Percentiles rank a stretch among this genome's conserved stretches.
phyloP scores from a whole-genome alignment of 169 alveolate genomes.

The Besnoitia besnoiti region DNA sequence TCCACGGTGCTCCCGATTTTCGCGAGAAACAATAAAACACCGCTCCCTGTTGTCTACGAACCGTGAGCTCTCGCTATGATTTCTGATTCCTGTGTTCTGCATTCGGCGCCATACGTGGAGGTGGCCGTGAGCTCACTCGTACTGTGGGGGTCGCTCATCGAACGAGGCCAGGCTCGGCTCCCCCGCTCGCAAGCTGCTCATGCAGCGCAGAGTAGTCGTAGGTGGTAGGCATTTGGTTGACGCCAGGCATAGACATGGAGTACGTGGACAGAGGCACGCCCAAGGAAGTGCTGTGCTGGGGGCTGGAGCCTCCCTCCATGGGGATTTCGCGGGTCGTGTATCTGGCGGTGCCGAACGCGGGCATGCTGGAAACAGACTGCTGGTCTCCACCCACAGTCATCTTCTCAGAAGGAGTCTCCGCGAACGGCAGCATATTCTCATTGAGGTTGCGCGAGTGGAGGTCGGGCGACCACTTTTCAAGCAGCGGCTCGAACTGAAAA shows the following conservation, averaged over 20 bases:
- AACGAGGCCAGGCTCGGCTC: slow-evolving; percentile 5
- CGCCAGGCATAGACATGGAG: slow-evolving; percentile 9
- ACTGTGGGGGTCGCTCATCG: background rate
- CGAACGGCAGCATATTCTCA: slow-evolving; percentile 78
- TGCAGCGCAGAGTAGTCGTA: slow-evolving; percentile 40
- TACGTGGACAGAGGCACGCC: slow-evolving; percentile 1
- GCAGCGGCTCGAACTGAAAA: slow-evolving; percentile 83
- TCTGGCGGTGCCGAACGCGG: background rate
- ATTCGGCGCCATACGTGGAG: background rate
- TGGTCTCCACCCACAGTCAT: background rate
- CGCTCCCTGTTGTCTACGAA: no score
- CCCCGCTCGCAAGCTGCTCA: background rate
- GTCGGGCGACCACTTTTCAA: slow-evolving; percentile 86
- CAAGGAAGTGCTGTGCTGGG: background rate
- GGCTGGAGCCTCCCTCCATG: background rate
- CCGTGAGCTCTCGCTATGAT: no score
- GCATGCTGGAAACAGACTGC: background rate
- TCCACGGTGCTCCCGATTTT: no score
- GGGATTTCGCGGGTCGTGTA: background rate
- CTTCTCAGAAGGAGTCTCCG: background rate
- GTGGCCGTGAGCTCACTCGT: background rate
- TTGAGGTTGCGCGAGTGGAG: slow-evolving; percentile 85
- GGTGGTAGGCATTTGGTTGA: slow-evolving; percentile 12
- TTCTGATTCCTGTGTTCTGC: no score
- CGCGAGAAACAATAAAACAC: no score